Conservation (phyloP, 2,329 filamentous ascomycete genomes). For the Ambrosiella xylebori region DNA sequence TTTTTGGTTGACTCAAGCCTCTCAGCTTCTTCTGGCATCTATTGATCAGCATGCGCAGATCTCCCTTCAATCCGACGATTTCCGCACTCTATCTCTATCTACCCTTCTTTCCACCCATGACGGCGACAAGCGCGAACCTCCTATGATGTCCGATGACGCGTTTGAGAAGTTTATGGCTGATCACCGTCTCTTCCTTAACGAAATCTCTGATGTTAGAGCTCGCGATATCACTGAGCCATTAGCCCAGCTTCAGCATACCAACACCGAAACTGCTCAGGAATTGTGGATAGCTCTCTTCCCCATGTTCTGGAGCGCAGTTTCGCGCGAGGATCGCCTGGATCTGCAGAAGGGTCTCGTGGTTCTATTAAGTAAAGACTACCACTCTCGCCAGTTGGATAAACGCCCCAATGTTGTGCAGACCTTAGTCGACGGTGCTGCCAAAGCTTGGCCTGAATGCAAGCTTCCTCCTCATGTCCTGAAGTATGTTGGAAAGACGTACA, state of each 20-base stretch:
- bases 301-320: conserved; percentile 78
- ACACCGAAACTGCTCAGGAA: conserved; percentile 64
- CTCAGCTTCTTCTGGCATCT: conserved; percentile 78
- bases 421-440: conserved; percentile 71
- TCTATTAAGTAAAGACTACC: conserved; percentile 85
- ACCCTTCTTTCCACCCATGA: conserved; percentile 58
- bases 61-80: conserved; percentile 69
- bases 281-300: conserved; percentile 88
- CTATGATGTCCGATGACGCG: conserved; percentile 62
- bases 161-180: conserved; percentile 62
- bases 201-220: conserved; percentile 71
- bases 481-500: conserved; percentile 82
- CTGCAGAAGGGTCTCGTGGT: conserved; percentile 82
- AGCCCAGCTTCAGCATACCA: conserved; percentile 78
- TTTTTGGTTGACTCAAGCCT: conserved; percentile 93
- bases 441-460: conserved; percentile 72
- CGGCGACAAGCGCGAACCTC: conserved; percentile 40
- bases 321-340: conserved; percentile 74
- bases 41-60: conserved; percentile 53
- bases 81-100: conserved; percentile 58
- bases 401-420: conserved; percentile 91
- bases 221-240: conserved; percentile 82
- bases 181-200: conserved; percentile 68
- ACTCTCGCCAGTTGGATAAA: conserved; percentile 84
- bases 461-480: conserved; percentile 93